A percentile compares a stretch with the other conserved stretches of the same genome.
These are phyloP conservation scores for Rhodotorula sp. DNA, from an alignment of 1,284 basidiomycete genomes.

Conservation along the genomic window DNA sequence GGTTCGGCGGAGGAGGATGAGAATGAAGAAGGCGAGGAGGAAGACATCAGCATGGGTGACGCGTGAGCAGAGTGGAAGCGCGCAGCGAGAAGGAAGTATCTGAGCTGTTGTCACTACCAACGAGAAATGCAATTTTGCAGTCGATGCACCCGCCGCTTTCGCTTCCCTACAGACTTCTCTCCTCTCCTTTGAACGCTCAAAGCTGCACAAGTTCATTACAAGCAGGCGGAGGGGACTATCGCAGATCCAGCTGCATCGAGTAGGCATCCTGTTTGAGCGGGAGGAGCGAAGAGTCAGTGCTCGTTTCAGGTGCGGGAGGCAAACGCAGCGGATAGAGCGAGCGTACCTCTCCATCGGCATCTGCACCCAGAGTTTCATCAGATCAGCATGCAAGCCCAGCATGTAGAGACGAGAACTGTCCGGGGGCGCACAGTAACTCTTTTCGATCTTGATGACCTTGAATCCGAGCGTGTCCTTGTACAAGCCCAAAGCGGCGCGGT, in stretches of 20 bases:
- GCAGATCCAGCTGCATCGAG: conserved; percentile 29
- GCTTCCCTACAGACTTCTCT: neutral
- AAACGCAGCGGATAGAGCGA: conserved; percentile 48
- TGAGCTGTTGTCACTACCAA: neutral
- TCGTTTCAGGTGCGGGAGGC: neutral
- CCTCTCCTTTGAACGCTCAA: neutral
- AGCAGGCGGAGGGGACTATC: neutral
- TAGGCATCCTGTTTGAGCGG: conserved; percentile 25
- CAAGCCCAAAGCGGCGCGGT: conserved; percentile 75
- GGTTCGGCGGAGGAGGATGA: conserved; percentile 4
- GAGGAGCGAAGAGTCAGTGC: neutral
- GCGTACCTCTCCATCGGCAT: conserved; percentile 55
- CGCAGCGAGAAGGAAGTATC: too few species aligned
- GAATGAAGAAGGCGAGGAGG: conserved; percentile 18
- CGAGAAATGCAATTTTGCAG: neutral
- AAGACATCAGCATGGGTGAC: conserved; percentile 25
- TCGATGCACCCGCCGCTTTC: neutral
- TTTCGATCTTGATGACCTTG: conserved; percentile 69
- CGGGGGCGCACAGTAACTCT: conserved; percentile 62
- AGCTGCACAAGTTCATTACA: neutral
- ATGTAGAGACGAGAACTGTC: conserved; percentile 7
- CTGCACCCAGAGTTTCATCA: conserved; percentile 21
- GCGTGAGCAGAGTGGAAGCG: too few species aligned
- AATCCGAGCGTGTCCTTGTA: conserved; percentile 85
- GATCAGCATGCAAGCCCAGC: too few species aligned